These are phyloP conservation scores for Canariomyces notabilis DNA, from an alignment of 2,329 filamentous ascomycete species.

Conservation along the genomic window DNA sequence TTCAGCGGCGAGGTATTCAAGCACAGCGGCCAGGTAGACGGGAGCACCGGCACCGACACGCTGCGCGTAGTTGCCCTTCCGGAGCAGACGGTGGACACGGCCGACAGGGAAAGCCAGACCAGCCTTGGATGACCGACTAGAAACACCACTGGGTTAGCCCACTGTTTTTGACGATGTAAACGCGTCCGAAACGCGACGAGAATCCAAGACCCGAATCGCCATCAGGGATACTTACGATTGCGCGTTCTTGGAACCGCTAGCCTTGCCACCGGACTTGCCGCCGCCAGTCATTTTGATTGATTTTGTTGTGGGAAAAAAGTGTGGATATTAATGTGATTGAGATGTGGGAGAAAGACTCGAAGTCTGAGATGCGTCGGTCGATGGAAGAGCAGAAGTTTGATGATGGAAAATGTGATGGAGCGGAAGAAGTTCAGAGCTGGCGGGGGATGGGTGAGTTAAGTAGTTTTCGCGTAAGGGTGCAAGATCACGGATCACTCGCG, in stretches of 20 bases:
- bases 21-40: constrained; percentile 93
- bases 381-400: constrained; percentile 30
- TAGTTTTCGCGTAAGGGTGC: constrained; percentile 46
- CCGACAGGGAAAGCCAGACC: constrained; percentile 98
- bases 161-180: constrained; percentile 24
- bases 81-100: constrained; percentile 97
- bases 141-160: constrained; percentile 34
- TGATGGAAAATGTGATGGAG: constrained; percentile 36
- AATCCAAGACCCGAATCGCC: constrained; percentile 6
- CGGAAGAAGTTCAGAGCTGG: constrained; percentile 34
- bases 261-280: constrained; percentile 99
- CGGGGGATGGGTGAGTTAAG: constrained; percentile 49
- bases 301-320: constrained; percentile 30
- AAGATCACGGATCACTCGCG: constrained; percentile 47
- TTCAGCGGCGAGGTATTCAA: constrained; percentile 97
- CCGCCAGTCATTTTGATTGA: constrained; percentile 97
- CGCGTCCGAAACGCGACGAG: constrained; percentile 34
- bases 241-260: constrained; percentile 96
- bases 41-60: constrained; percentile 98
- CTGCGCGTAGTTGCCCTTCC: constrained; percentile 99
- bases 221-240: constrained; percentile 71
- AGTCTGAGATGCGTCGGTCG: constrained; percentile 22
- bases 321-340: constrained; percentile 21
- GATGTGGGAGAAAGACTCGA: constrained; percentile 30
- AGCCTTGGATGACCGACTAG: constrained; percentile 97